Evolutionary conservation across 495 filamentous ascomycete genomes (phyloP), one percentile per base, ranked within the genome.

Genomic region (Corynascus novoguineensis): DNA sequence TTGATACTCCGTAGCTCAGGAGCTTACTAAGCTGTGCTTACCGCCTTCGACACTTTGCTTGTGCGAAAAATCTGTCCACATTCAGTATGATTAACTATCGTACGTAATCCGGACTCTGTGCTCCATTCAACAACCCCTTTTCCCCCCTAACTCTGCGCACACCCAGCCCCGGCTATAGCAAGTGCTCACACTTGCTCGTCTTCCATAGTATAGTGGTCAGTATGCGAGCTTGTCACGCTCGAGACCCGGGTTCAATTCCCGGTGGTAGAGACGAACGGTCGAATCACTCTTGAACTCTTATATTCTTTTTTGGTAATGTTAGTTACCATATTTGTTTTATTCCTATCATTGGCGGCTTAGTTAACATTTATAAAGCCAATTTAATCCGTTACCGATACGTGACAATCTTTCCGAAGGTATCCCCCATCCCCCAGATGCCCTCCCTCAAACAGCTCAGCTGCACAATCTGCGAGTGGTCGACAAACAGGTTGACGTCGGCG

Each of bases 381-480:
- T n/a, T n/a, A n/a, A n/a, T n/a, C n/a, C n/a, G n/a, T n/a, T 37
- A 37, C 34, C 34, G 34, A 37, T 12, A 82, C 1, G 74, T 78
- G 45, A 78, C 78, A 53, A 82, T 65, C 69, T 81, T 83, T n/a
- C 79, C 79, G 71, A 77, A 83, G 0, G 78, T 83, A 40, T 71
- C 67, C 12, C 75, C 70, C 59, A 72, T 83, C 8, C 80, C 81
- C 81, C 79, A 83, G 37, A 84, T 83, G 0, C 80, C 81, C 41
- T 71, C 67, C 49, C 80, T 71, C 49, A 83, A 61, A 50, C 78
- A 78, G 28, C 68, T 73, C 48, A 84, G 53, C 70, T 84, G 80
- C 54, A 82, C 79, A 57, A 83, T 82, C 71, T 84, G 80, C 48
- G 76, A 78, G 56, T 84, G 81, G 67, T 83, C 79, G 46, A 84